Evolutionary conservation across 2,329 filamentous ascomycete species (phyloP).

Genomic region (Diplodia intermedia): DNA sequence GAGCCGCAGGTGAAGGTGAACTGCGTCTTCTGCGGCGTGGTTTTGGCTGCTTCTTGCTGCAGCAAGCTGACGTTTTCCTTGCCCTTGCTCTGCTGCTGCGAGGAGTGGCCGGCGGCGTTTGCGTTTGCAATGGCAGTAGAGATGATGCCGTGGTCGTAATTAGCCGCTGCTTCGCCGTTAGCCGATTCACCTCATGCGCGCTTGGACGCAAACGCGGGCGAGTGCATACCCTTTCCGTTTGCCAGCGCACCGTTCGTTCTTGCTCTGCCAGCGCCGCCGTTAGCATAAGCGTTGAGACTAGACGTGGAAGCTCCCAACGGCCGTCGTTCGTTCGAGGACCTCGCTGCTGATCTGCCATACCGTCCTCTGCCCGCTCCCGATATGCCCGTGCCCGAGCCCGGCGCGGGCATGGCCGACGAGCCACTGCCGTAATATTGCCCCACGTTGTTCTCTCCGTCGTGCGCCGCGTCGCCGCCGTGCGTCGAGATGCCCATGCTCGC

Average conservation of each 20-base stretch:
- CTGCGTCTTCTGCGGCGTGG: slow-evolving; percentile 77
- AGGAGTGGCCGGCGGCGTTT: slow-evolving; percentile 61
- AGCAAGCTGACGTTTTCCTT: slow-evolving; percentile 82
- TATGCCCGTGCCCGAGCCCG: slow-evolving; percentile 67
- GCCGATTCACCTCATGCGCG: slow-evolving; percentile 42
- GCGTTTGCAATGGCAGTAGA: slow-evolving; percentile 91
- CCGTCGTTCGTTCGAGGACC: slow-evolving; percentile 51
- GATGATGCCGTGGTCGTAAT: slow-evolving; percentile 74
- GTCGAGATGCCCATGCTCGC: slow-evolving; percentile 67
- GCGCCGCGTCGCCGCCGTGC: slow-evolving; percentile 52
- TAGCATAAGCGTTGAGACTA: slow-evolving; percentile 53
- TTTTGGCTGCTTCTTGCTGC: slow-evolving; percentile 70
- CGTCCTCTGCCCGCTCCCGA: slow-evolving; percentile 86
- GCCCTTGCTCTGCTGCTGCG: slow-evolving; percentile 62
- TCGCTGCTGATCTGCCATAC: slow-evolving; percentile 67
- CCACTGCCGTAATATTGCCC: slow-evolving; percentile 65
- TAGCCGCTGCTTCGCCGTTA: slow-evolving; percentile 47
- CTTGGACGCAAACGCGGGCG: slow-evolving; percentile 30
- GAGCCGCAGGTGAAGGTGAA: slow-evolving; percentile 98
- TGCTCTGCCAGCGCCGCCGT: slow-evolving; percentile 46
- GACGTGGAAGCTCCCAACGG: slow-evolving; percentile 53
- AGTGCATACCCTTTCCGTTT: slow-evolving; percentile 36
- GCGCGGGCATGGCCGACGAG: slow-evolving; percentile 59
- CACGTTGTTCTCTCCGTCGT: slow-evolving; percentile 53
- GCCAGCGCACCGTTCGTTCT: slow-evolving; percentile 29